Percentiles rank a stretch among this genome's conserved stretches.
phyloP scores from a whole-genome alignment of 495 filamentous ascomycete species.

The Cercophora scortea region DNA sequence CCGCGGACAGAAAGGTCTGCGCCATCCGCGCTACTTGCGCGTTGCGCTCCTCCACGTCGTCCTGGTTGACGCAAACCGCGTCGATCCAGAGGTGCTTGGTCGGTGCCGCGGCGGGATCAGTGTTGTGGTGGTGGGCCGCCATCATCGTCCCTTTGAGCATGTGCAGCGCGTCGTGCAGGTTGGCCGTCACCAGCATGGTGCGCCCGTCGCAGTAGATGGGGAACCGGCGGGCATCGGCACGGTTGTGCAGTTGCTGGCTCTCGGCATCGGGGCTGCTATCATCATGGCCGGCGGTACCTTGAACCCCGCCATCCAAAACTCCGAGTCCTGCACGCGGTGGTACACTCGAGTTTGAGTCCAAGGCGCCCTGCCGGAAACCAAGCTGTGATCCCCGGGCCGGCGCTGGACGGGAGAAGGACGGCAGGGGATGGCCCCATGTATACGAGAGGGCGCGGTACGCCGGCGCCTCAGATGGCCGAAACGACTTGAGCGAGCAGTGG shows the following conservation, averaged over 20 bases:
- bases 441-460: constrained; percentile 13
- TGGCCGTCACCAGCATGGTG: constrained; percentile 10
- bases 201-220: constrained; percentile 9
- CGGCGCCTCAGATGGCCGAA: constrained; percentile 4
- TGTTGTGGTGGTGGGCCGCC: too few relatives aligned
- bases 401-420: constrained; percentile 1
- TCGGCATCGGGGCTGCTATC: not conserved
- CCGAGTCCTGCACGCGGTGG: too few relatives aligned
- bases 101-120: not conserved
- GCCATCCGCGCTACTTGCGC: constrained; percentile 15
- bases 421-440: constrained; percentile 12
- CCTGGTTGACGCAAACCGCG: constrained; percentile 14
- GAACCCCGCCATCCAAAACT: not conserved
- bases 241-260: not conserved
- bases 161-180: constrained; percentile 9
- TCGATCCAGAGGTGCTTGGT: constrained; percentile 12
- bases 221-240: not conserved
- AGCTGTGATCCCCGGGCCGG: not conserved
- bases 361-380: not conserved
- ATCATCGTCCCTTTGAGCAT: not conserved
- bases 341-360: too few relatives aligned
- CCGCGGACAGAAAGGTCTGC: constrained; percentile 5
- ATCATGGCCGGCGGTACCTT: not conserved
- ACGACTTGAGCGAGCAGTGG: constrained; percentile 6
- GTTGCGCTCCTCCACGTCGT: constrained; percentile 6